Evolutionary conservation across 371 early-diverging fungal genomes (phyloP), one percentile per base, ranked within the genome.

Genomic region (Gilbertella persicaria): DNA sequence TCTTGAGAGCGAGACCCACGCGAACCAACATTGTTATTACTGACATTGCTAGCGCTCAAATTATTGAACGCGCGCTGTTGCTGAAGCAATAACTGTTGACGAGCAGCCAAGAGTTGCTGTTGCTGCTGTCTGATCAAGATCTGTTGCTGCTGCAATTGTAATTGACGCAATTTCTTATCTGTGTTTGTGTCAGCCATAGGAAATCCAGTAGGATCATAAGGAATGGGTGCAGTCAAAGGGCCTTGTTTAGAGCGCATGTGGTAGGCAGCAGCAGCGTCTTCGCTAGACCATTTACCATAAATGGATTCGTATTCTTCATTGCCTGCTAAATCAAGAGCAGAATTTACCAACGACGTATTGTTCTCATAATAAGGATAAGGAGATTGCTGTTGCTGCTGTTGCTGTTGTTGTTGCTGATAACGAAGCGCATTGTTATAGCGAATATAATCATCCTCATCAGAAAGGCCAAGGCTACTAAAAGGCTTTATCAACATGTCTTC

Each of bases 81-180:
- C 39, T 80, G 82, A 17, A 78, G 55, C 39, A 76, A 58, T 16
- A 78, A 53, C 38, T 79, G 78, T 48, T 73, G 80, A 23, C 66
- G 61, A 50, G 75, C 68, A 45, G 70, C 62, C 38, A 78, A 36
- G 23, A 87, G 46, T 44, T 72, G 77, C 48, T 80, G 80, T 24
- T 78, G 73, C 37, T 83, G 80, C 28, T 78, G 75, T 43, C 66
- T 64, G 21, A 78, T 64, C 21, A 81, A 46, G 17, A 80, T 54
- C 42, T 79, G 80, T 16, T 73, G 72, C 26, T 73, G 78, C 29
- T 79, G 83, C 13, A 80, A 64, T 54, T 83, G 80, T 16, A 80
- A 58, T 1, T 58, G 55, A 36, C 80, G 76, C 25, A 85, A 60
- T 47, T 79, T 78, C 44, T 78, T 77, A 33, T 79, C 80, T 3